phyloP scores from a whole-genome alignment of 2,329 filamentous ascomycete genomes.

The Cladosporium sp. region DNA sequence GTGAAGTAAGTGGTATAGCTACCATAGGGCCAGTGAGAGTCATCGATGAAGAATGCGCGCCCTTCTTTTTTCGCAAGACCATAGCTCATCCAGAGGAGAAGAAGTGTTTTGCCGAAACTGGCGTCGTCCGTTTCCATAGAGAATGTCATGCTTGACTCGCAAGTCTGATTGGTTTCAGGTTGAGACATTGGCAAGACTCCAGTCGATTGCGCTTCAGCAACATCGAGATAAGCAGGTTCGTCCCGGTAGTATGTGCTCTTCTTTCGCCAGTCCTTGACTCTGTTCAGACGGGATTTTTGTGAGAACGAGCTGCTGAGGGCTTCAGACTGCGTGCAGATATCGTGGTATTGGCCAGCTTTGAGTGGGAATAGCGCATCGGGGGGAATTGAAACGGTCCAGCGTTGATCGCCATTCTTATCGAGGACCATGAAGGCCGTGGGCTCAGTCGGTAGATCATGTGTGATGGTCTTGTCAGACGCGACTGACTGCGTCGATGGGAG shows the following conservation, averaged over 20 bases:
- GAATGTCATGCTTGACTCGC: conserved; percentile 69
- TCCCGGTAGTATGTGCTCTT: conserved; percentile 53
- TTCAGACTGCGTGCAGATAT: conserved; percentile 58
- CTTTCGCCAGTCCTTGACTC: conserved; percentile 40
- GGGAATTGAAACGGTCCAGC: conserved; percentile 81
- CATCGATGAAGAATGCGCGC: conserved; percentile 77
- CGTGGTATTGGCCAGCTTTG: conserved; percentile 58
- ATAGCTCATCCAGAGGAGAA: conserved; percentile 80
- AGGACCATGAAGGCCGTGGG: conserved; percentile 67
- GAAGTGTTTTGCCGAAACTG: conserved; percentile 69
- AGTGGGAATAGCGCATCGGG: conserved; percentile 62
- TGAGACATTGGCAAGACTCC: conserved; percentile 41
- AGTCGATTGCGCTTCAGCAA: conserved; percentile 62
- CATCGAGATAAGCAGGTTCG: conserved; percentile 69
- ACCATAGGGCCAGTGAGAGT: conserved; percentile 77
- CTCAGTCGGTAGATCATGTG: conserved; percentile 59
- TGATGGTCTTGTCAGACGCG: conserved; percentile 5
- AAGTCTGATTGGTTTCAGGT: conserved; percentile 44
- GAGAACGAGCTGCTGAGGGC: conserved; percentile 32
- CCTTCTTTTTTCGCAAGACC: conserved; percentile 70
- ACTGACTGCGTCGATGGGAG: conserved; percentile 14
- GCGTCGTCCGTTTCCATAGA: conserved; percentile 70
- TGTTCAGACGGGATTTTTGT: conserved; percentile 29
- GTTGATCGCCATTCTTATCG: conserved; percentile 59
- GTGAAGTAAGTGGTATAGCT: conserved; percentile 68